Conservation (phyloP, 345 rosid species). For the Populus tremula region DNA sequence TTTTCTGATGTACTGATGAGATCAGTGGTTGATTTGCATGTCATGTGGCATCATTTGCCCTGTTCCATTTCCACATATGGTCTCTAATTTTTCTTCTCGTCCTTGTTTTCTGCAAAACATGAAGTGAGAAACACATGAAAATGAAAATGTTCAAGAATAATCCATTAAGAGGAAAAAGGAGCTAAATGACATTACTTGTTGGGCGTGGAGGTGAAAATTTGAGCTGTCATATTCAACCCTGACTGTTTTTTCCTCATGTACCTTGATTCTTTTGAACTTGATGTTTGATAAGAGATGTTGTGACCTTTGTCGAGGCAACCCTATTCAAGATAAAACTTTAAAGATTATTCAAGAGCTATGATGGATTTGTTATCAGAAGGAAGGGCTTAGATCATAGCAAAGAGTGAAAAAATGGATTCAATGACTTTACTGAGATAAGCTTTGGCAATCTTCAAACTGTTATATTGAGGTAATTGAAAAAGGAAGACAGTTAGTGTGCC, state of each 20-base stretch:
- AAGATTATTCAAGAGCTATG: neutral
- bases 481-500: neutral
- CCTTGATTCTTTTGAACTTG: neutral
- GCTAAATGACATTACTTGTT: neutral
- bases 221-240: neutral
- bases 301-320: neutral
- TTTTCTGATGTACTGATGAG: neutral
- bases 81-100: neutral
- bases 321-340: neutral
- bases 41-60: neutral
- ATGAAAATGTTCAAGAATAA: too few relatives aligned
- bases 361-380: neutral
- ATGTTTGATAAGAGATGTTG: neutral
- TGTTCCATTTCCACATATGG: neutral
- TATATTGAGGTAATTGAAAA: neutral
- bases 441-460: slow-evolving; percentile 3
- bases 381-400: neutral
- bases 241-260: neutral
- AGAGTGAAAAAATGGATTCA: neutral
- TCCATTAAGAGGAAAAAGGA: too few relatives aligned
- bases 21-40: neutral
- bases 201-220: neutral
- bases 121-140: too few relatives aligned
- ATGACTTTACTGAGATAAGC: neutral
- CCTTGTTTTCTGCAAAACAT: too few relatives aligned